Percentiles rank a stretch among this genome's conserved stretches.
These are phyloP conservation scores for Lyophyllum semitale DNA, from an alignment of 768 basidiomycete species.

Conservation along the genomic window DNA sequence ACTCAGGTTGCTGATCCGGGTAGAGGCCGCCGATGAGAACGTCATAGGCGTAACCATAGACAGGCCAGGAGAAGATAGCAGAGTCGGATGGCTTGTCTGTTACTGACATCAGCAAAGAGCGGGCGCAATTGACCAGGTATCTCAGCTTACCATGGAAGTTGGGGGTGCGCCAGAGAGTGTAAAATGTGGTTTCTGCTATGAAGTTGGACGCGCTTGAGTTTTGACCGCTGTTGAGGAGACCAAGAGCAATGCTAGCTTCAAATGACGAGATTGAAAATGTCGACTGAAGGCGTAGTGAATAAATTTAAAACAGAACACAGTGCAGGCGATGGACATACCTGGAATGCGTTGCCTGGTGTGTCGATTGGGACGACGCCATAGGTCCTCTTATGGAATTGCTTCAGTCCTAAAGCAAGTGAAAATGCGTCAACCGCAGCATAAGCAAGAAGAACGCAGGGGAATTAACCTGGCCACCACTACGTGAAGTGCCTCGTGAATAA, in stretches of 20 bases:
- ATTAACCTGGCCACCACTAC: conserved; percentile 39
- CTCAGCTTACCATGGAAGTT: conserved; percentile 37
- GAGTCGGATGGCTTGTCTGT: conserved; percentile 31
- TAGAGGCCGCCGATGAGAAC: conserved; percentile 40
- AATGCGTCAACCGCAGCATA: neutral
- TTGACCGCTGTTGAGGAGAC: conserved; percentile 33
- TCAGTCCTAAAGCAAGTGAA: conserved; percentile 20
- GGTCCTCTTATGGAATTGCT: conserved; percentile 37
- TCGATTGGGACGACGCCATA: conserved; percentile 32
- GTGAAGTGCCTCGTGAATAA: neutral
- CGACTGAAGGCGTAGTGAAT: conserved; percentile 17
- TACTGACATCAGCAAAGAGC: neutral
- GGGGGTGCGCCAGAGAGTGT: conserved; percentile 30
- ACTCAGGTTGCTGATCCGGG: conserved; percentile 30
- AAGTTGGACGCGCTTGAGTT: conserved; percentile 34
- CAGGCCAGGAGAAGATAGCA: conserved; percentile 34
- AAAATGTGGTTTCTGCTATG: conserved; percentile 32
- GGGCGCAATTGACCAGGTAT: neutral
- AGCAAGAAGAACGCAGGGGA: neutral
- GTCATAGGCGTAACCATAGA: conserved; percentile 35
- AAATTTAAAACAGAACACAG: neutral
- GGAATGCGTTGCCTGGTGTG: conserved; percentile 32
- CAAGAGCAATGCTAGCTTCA: conserved; percentile 29
- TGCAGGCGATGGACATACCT: conserved; percentile 19
- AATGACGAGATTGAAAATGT: conserved; percentile 34